phyloP scores from a whole-genome alignment of 2,329 filamentous ascomycete genomes.

The Aureobasidium sp. region DNA sequence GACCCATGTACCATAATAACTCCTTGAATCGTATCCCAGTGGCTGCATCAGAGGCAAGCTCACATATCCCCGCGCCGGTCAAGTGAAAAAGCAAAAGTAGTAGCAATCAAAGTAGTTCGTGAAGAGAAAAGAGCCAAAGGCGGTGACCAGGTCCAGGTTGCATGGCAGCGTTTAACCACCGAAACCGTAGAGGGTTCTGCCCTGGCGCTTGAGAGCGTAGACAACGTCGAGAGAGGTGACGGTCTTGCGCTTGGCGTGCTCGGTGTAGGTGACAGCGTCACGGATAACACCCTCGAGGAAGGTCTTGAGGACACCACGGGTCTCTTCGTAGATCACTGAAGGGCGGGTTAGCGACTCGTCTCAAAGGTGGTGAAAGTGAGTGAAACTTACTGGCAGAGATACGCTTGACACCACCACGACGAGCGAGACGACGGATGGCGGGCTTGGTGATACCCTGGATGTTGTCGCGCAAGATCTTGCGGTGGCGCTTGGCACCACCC shows the following conservation, averaged over 20 bases:
- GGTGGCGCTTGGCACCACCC: constrained; percentile 97
- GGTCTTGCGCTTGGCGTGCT: constrained; percentile 73
- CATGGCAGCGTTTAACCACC: constrained; percentile 44
- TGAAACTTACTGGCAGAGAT: constrained; percentile 71
- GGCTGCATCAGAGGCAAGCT: constrained; percentile 9
- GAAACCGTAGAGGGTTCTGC: constrained; percentile 60
- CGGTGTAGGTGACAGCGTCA: constrained; percentile 72
- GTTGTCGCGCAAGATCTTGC: constrained; percentile 99
- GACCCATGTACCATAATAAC: constrained; percentile 6
- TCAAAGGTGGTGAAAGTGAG: not conserved
- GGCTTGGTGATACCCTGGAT: constrained; percentile 99
- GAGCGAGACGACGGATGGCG: constrained; percentile 94
- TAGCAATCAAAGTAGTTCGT: constrained; percentile 1
- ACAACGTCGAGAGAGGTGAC: constrained; percentile 56
- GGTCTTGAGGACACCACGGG: constrained; percentile 72
- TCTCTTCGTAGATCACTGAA: constrained; percentile 73
- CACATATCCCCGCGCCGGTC: constrained; percentile 5
- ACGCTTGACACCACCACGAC: constrained; percentile 99
- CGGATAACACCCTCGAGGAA: constrained; percentile 77
- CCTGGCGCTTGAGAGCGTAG: constrained; percentile 56
- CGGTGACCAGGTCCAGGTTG: not conserved
- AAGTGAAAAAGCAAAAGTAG: not conserved
- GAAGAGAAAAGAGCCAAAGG: not conserved
- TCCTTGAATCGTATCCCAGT: not conserved
- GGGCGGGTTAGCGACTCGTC: constrained; percentile 1